Percentiles rank a stretch among this genome's conserved stretches.
phyloP scores from a whole-genome alignment of 805 yeast species.

The Nakazawaea molendinolei region DNA sequence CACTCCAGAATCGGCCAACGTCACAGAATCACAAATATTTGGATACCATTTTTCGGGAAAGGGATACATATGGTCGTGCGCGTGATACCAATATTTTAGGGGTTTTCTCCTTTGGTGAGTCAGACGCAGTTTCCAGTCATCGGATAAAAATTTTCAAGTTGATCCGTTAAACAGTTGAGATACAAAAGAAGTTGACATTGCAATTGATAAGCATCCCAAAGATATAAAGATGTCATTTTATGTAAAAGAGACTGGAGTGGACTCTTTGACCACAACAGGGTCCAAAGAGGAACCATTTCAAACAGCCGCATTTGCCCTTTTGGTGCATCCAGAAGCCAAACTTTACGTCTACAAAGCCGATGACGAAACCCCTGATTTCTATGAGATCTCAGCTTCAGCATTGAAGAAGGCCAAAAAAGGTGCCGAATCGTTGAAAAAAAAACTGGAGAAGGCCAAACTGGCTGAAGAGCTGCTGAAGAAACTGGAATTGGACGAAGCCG shows the following conservation, averaged over 20 bases:
- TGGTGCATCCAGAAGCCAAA: constrained; percentile 41
- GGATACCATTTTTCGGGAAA: no score
- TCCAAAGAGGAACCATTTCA: constrained; percentile 65
- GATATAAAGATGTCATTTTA: constrained; percentile 32
- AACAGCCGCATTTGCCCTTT: constrained; percentile 79
- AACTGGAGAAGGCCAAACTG: constrained; percentile 59
- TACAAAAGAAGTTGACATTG: no score
- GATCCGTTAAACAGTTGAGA: no score
- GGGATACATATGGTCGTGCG: no score
- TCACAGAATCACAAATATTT: no score
- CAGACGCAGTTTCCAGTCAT: no score
- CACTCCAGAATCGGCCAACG: no score
- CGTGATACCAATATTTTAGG: no score
- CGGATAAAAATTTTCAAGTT: no score
- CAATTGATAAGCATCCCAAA: no score
- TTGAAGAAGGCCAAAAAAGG: constrained; percentile 95
- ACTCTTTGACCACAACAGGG: constrained; percentile 51
- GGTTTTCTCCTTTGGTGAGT: no score
- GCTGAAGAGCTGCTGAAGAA: constrained; percentile 45
- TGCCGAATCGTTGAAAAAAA: constrained; percentile 84
- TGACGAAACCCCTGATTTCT: constrained; percentile 55
- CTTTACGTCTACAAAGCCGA: constrained; percentile 53
- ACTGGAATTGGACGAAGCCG: constrained; percentile 65
- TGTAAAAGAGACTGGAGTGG: constrained; percentile 75
- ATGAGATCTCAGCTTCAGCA: constrained; percentile 82